These are phyloP conservation scores for Oxytropis ochrocephala DNA, from an alignment of 306 rosid species.

Conservation along the genomic window DNA sequence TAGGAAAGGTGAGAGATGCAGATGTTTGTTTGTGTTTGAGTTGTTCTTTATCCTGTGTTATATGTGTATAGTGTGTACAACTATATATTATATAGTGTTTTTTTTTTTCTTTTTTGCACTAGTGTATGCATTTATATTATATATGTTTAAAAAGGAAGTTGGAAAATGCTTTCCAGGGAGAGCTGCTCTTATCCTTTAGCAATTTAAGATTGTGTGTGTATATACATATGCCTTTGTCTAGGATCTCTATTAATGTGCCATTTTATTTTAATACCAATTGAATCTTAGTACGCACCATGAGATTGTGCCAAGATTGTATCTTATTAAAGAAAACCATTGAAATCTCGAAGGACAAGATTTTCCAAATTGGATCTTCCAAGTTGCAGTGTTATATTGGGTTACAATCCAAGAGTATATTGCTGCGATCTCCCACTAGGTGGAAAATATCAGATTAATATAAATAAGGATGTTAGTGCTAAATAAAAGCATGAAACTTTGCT, in stretches of 20 bases:
- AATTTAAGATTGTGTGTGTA: not conserved
- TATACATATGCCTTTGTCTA: not conserved
- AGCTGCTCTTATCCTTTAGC: conserved; percentile 14
- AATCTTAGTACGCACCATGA: not conserved
- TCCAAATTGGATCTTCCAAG: conserved; percentile 26
- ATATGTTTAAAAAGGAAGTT: not conserved
- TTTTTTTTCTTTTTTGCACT: too few relatives aligned
- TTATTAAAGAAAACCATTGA: conserved; percentile 20
- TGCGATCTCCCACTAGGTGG: not conserved
- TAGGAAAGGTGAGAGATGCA: not conserved
- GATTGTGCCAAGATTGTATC: conserved; percentile 33
- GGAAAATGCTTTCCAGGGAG: conserved; percentile 19
- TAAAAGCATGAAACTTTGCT: not conserved
- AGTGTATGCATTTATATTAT: not conserved
- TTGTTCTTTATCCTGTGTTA: not conserved
- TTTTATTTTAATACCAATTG: not conserved
- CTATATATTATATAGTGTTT: not conserved
- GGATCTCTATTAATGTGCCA: not conserved
- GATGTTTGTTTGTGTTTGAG: conserved; percentile 9
- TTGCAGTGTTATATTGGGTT: not conserved
- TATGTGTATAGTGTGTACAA: not conserved
- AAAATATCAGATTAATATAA: not conserved
- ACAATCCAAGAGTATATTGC: not conserved
- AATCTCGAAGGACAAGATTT: conserved; percentile 35
- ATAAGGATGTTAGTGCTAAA: too few relatives aligned